Evolutionary conservation across 31 red algal species (phyloP).

Genomic region (Porphyra umbilicalis): DNA sequence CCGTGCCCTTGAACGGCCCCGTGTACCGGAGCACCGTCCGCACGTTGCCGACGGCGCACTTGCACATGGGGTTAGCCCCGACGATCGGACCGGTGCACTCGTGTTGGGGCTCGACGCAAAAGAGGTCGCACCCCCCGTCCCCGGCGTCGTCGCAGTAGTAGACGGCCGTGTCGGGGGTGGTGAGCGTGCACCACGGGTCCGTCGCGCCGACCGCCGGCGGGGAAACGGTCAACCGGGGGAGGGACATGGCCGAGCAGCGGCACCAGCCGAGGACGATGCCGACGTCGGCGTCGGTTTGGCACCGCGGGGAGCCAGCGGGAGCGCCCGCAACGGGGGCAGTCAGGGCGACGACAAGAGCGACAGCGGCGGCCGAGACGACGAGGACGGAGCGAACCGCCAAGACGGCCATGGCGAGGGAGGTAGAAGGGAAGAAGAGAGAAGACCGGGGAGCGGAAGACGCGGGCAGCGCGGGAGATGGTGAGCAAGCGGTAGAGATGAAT

Average conservation of each 20-base stretch:
- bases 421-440: too few relatives aligned
- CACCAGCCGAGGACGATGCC: neutral
- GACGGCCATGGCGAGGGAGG: neutral
- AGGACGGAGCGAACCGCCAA: neutral
- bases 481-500: too few relatives aligned
- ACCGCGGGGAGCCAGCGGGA: neutral
- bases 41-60: neutral
- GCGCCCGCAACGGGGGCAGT: neutral
- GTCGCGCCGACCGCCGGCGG: too few relatives aligned
- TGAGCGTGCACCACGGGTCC: neutral
- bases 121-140: neutral
- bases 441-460: too few relatives aligned
- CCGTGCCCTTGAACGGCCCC: neutral
- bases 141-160: neutral
- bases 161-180: neutral
- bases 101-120: neutral
- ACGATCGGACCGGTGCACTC: neutral
- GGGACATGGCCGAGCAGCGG: neutral
- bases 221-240: neutral
- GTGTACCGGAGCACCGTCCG: neutral
- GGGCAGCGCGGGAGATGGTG: too few relatives aligned
- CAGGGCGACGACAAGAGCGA: neutral
- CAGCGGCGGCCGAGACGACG: neutral
- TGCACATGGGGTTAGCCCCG: neutral
- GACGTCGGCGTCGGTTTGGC: neutral